Percentiles rank a stretch among this genome's conserved stretches.
Evolutionary conservation across 306 rosid genomes (phyloP).

Genomic region (Trifolium fragiferum): DNA sequence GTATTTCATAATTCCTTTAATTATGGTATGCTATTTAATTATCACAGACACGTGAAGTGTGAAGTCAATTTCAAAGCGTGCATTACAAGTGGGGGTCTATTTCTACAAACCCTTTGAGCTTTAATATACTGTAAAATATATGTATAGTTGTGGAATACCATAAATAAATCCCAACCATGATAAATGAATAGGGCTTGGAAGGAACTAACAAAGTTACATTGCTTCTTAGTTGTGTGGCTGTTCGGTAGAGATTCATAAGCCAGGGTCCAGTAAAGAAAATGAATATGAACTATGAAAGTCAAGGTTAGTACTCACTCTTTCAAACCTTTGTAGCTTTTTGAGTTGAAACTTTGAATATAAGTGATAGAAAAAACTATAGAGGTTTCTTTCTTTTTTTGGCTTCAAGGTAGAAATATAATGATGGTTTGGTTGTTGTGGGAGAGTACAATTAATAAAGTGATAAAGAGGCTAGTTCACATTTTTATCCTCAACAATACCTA

Average conservation of each 20-base stretch:
- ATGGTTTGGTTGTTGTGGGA: no score
- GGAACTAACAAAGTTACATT: neutral
- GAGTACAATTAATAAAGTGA: no score
- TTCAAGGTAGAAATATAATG: no score
- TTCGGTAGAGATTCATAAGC: neutral
- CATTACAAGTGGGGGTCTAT: constrained; percentile 27
- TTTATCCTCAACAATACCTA: no score
- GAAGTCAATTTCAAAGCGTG: constrained; percentile 20
- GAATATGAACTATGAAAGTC: constrained; percentile 13
- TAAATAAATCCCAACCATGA: constrained; percentile 1
- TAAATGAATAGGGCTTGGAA: neutral
- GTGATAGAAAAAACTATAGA: neutral
- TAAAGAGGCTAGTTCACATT: no score
- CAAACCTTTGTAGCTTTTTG: neutral
- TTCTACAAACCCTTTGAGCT: constrained; percentile 16
- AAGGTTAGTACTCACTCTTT: constrained; percentile 39
- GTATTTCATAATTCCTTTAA: neutral
- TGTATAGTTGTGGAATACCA: constrained; percentile 1
- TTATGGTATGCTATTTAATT: neutral
- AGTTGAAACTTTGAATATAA: neutral
- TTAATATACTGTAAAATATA: neutral
- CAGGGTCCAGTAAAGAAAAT: neutral
- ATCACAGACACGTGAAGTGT: constrained; percentile 34
- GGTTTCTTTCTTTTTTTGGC: no score
- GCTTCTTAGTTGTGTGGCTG: neutral